Base-by-base conservation (phyloP, 306 rosid genomes). In the Gillenia trifoliata region DNA sequence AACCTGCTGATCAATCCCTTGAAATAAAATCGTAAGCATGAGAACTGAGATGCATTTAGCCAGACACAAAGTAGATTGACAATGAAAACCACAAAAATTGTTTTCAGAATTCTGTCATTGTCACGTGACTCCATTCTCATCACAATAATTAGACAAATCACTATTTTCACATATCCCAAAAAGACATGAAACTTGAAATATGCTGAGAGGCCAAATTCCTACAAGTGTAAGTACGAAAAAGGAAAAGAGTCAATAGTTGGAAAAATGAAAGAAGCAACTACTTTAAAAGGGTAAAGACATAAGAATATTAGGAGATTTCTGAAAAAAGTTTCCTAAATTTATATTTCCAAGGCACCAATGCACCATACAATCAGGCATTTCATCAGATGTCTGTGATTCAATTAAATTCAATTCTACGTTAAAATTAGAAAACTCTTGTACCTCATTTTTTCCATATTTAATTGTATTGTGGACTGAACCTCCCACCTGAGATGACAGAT, bases 371-470 rank as follows among this genome's bases (percentile, higher is more conserved):
- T 52, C 49, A 11, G 22, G 59, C 20, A 29, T 72, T 43, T 56
- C 64, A 59, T n/a, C 64, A 29, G 66, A 52, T 49, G 40, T 54
- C 72, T 25, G 29, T 33, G 36, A 45, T 56, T 41, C 49, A n/a
- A 30, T 23, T 40, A 50, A 73, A 57, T 49, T 40, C 43, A 73
- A 60, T 56, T 41, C 23, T 55, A 29, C 54, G 31, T 54, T 60
- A 43, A 66, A 69, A 74, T 8, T 23, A 45, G n/a, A 75, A 30
- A 57, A 78, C 61, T 81, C 59, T 9, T 83, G 74, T 85, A 92
- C 93, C 90, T 79, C 89, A 54, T 71, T 79, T 13, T 86, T 84
- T 55, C 81, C 88, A 73, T 82, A 88, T 77, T 86, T 79, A 63
- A 57, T 82, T 47, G 84, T 75, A 70, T 84, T 59, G 62, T 64